Evolutionary conservation across 2,329 filamentous ascomycete genomes (phyloP).

Genomic region (Fusarium goolgardi): DNA sequence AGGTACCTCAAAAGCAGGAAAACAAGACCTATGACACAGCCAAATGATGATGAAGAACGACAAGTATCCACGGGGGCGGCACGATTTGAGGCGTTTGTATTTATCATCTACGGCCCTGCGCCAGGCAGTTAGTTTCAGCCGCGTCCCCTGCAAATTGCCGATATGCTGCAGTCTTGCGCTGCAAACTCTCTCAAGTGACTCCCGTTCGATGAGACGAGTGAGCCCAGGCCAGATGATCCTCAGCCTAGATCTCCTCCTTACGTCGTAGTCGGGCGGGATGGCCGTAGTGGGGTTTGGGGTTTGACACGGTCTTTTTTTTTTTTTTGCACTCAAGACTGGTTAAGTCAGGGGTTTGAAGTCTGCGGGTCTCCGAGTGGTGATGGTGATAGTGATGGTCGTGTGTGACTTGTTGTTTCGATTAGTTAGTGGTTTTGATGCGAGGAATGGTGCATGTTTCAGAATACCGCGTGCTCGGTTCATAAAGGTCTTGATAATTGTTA

Average conservation of each 20-base stretch:
- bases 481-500: neutral
- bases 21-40: constrained; percentile 20
- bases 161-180: neutral
- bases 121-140: constrained; percentile 33
- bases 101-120: constrained; percentile 19
- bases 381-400: constrained; percentile 7
- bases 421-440: constrained; percentile 8
- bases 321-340: constrained; percentile 14
- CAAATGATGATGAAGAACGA: constrained; percentile 8
- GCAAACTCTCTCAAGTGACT: neutral
- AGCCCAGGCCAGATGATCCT: constrained; percentile 36
- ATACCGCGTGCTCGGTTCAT: constrained; percentile 26
- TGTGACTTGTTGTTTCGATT: constrained; percentile 9
- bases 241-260: constrained; percentile 20
- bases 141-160: constrained; percentile 29
- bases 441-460: constrained; percentile 37
- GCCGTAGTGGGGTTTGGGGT: constrained; percentile 36
- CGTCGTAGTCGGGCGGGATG: constrained; percentile 39
- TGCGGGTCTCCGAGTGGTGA: constrained; percentile 20
- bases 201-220: constrained; percentile 10
- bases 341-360: constrained; percentile 38
- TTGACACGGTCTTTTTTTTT: constrained; percentile 25
- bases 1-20: constrained; percentile 35
- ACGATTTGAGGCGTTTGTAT: constrained; percentile 32
- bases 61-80: constrained; percentile 30